Conservation (phyloP, 169 alveolate species). For the Babesia bovis region DNA sequence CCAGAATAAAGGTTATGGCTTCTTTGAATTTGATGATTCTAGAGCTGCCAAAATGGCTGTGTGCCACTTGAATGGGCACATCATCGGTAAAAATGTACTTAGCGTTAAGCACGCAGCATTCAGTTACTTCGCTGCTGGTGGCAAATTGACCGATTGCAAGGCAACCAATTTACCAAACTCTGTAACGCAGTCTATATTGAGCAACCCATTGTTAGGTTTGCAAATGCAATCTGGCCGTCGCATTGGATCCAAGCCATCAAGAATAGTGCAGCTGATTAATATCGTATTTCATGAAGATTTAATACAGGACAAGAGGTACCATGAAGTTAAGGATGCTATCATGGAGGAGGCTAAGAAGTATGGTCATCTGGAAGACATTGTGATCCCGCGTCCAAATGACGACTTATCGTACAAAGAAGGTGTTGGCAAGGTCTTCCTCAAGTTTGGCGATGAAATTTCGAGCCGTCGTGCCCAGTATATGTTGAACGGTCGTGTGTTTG, state of each 20-base stretch:
- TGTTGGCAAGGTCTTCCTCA: constrained; percentile 83
- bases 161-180: constrained; percentile 83
- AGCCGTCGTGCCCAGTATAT: constrained; percentile 85
- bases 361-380: constrained; percentile 84
- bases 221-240: constrained; percentile 84
- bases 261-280: constrained; percentile 85
- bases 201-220: constrained; percentile 81
- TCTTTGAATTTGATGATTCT: constrained; percentile 84
- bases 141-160: constrained; percentile 68
- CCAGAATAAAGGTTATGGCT: constrained; percentile 82
- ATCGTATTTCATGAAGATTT: constrained; percentile 85
- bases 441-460: constrained; percentile 76
- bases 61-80: constrained; percentile 75
- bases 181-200: constrained; percentile 78
- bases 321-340: constrained; percentile 75
- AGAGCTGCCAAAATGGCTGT: constrained; percentile 83
- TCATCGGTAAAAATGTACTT: constrained; percentile 66
- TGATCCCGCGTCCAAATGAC: constrained; percentile 80
- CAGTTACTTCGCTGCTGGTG: constrained; percentile 56
- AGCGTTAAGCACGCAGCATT: constrained; percentile 71
- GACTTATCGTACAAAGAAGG: constrained; percentile 81
- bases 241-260: constrained; percentile 81
- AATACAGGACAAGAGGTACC: constrained; percentile 77
- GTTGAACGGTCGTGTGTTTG: constrained; percentile 86
- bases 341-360: constrained; percentile 83